A percentile compares a stretch with the other conserved stretches of the same genome.
Evolutionary conservation across 2,329 filamentous ascomycete species (phyloP).

Genomic region (Xylariaceae sp.): DNA sequence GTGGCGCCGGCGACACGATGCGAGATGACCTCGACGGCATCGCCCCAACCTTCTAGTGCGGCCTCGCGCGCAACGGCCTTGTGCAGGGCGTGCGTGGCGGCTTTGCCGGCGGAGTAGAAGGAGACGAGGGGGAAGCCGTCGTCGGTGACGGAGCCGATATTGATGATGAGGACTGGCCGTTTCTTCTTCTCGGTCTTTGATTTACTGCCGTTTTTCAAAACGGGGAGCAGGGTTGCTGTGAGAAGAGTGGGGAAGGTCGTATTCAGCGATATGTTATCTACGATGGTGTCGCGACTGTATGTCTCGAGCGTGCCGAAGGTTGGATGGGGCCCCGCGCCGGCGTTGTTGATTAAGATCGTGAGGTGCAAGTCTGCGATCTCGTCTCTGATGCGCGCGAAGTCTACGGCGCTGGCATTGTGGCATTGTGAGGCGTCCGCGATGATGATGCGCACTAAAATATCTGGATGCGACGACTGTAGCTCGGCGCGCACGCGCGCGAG

Average conservation of each 20-base stretch:
- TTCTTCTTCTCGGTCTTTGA: background rate
- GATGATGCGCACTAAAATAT: constrained; percentile 34
- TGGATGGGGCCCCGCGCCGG: constrained; percentile 36
- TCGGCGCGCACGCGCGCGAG: constrained; percentile 35
- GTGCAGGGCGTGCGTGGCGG: constrained; percentile 16
- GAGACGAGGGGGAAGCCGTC: constrained; percentile 21
- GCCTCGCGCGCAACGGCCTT: constrained; percentile 35
- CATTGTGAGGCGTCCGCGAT: constrained; percentile 39
- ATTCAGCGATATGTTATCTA: constrained; percentile 40
- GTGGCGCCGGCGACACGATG: constrained; percentile 22
- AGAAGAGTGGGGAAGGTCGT: constrained; percentile 20
- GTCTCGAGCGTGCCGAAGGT: constrained; percentile 33
- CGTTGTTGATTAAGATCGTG: constrained; percentile 49
- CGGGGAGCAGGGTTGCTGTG: constrained; percentile 20
- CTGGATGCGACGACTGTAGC: constrained; percentile 36
- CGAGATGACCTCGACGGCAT: constrained; percentile 18
- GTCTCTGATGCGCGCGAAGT: constrained; percentile 13
- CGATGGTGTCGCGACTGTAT: constrained; percentile 33
- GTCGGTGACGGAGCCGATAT: constrained; percentile 22
- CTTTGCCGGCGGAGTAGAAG: constrained; percentile 23
- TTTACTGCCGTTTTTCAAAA: constrained; percentile 11
- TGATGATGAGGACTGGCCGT: constrained; percentile 21
- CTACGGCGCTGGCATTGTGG: constrained; percentile 10
- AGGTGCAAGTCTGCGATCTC: constrained; percentile 35
- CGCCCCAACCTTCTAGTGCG: constrained; percentile 19